A percentile compares a stretch with the other conserved stretches of the same genome.
These are phyloP conservation scores for Acanthamoeba sp. DNA, from an alignment of 208 protist species.

Conservation along the genomic window DNA sequence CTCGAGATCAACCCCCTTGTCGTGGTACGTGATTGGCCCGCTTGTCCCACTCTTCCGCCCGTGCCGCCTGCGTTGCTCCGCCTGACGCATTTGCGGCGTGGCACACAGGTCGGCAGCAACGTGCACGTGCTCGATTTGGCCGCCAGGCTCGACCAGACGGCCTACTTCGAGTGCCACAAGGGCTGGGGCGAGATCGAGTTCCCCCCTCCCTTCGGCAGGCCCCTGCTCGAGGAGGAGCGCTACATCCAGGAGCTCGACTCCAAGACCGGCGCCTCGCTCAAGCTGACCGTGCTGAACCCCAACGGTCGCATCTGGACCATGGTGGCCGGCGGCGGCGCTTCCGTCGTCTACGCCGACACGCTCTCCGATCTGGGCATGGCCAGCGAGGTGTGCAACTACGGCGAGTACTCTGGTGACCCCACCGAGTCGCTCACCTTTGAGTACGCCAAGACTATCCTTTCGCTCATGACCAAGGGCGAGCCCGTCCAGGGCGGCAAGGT, in stretches of 20 bases:
- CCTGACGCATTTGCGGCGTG: not conserved
- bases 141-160: conserved; percentile 86
- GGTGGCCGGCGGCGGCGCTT: conserved; percentile 93
- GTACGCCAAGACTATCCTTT: conserved; percentile 92
- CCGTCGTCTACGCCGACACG: conserved; percentile 93
- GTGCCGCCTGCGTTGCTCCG: not conserved
- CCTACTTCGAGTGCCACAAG: conserved; percentile 81
- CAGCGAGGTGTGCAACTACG: conserved; percentile 91
- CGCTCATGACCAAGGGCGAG: conserved; percentile 86
- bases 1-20: conserved; percentile 93
- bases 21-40: conserved; percentile 67
- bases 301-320: conserved; percentile 91
- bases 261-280: conserved; percentile 93
- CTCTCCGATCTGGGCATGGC: conserved; percentile 89
- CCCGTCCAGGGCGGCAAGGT: conserved; percentile 18
- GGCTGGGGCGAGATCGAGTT: conserved; percentile 89
- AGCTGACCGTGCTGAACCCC: conserved; percentile 93
- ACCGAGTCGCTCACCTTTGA: conserved; percentile 91
- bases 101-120: conserved; percentile 64
- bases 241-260: conserved; percentile 91
- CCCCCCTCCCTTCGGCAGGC: conserved; percentile 91
- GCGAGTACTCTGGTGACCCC: conserved; percentile 92
- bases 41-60: not conserved
- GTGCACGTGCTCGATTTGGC: conserved; percentile 82
- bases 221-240: conserved; percentile 87